Evolutionary conservation across 163 green algal genomes (phyloP).

Genomic region (Coccomyxa subellipsoidea): DNA sequence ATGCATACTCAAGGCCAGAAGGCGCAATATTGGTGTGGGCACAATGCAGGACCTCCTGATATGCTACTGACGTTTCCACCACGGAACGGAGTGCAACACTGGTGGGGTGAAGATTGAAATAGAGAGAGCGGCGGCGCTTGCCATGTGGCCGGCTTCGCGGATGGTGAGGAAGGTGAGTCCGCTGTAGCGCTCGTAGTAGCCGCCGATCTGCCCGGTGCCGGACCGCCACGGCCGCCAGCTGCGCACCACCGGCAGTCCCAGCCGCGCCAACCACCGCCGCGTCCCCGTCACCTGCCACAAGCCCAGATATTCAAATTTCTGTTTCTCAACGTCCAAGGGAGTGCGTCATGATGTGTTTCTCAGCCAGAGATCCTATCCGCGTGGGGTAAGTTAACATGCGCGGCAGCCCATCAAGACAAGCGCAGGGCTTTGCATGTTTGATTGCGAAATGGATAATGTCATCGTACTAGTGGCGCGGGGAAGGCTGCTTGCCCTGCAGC

Average conservation of each 20-base stretch:
- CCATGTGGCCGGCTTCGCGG: slow-evolving; percentile 80
- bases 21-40: too few species aligned
- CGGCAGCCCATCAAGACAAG: not conserved
- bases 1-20: not conserved
- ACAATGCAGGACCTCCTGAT: too few species aligned
- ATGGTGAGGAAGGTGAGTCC: slow-evolving; percentile 78
- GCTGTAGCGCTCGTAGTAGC: slow-evolving; percentile 62
- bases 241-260: slow-evolving; percentile 47
- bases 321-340: not conserved
- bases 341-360: not conserved
- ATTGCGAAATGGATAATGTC: not conserved
- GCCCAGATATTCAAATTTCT: not conserved
- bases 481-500: too few species aligned
- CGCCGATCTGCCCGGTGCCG: slow-evolving; percentile 68
- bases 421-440: not conserved
- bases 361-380: not conserved
- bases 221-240: slow-evolving; percentile 65
- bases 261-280: slow-evolving; percentile 57
- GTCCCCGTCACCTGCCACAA: slow-evolving; percentile 42
- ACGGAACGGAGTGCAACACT: too few species aligned
- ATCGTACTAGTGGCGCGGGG: not conserved
- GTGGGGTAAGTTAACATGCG: not conserved
- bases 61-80: too few species aligned
- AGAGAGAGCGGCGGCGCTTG: too few species aligned
- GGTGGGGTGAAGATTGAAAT: too few species aligned